Conservation (phyloP, 129 eudicot species). For the Dittrichia graveolens region DNA sequence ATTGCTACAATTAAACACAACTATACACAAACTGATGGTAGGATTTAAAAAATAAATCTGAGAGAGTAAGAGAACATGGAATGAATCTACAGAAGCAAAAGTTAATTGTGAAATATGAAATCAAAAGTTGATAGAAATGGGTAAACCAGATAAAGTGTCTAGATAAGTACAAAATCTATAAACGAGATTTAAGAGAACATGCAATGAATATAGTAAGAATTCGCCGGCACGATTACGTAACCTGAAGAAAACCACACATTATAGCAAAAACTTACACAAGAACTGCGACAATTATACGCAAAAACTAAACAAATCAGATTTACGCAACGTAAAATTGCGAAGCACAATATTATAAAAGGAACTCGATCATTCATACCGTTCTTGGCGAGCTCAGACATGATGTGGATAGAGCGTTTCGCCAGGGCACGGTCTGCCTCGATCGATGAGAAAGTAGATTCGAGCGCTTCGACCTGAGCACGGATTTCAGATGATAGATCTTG, state of each 20-base stretch:
- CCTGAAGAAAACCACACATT: background rate
- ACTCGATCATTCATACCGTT: constrained; percentile 43
- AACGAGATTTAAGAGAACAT: background rate
- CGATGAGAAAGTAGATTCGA: constrained; percentile 39
- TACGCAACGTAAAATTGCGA: background rate
- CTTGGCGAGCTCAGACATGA: constrained; percentile 65
- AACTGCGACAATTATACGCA: background rate
- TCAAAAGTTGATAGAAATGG: background rate
- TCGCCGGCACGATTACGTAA: background rate
- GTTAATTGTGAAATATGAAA: background rate
- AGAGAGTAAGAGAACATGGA: constrained; percentile 1
- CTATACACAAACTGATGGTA: background rate
- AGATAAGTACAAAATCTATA: background rate
- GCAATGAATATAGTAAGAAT: background rate
- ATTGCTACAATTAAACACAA: background rate
- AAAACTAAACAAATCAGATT: background rate
- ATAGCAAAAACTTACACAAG: background rate
- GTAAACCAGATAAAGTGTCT: background rate
- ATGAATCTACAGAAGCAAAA: background rate
- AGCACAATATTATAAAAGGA: background rate
- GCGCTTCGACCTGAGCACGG: constrained; percentile 56
- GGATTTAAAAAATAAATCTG: background rate
- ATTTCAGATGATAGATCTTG: constrained; percentile 62
- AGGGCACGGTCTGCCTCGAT: constrained; percentile 68
- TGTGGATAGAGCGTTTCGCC: constrained; percentile 62